Evolutionary conservation across 176 grass and related monocot genomes (phyloP).

Genomic region (Alopecurus myosuroides): DNA sequence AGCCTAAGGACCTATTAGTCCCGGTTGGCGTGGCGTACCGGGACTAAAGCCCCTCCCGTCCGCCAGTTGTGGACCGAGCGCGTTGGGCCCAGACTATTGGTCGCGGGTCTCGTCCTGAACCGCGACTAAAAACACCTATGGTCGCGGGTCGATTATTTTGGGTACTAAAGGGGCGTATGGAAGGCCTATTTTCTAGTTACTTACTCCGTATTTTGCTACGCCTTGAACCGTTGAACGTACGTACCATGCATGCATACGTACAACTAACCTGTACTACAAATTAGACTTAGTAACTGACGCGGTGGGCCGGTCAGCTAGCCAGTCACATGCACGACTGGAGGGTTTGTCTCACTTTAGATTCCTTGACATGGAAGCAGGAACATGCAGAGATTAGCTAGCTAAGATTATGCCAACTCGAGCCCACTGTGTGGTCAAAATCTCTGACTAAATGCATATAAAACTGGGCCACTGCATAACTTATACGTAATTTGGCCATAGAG

Average conservation of each 20-base stretch:
- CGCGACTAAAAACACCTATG: too few relatives aligned
- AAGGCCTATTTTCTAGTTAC: too few relatives aligned
- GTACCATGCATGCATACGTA: not conserved
- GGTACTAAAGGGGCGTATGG: too few relatives aligned
- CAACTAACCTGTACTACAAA: not conserved
- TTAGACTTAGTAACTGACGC: not conserved
- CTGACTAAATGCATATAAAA: not conserved
- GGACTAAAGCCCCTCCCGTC: too few relatives aligned
- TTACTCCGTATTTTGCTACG: too few relatives aligned
- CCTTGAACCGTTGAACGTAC: too few relatives aligned
- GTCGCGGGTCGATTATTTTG: too few relatives aligned
- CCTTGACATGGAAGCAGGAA: slow-evolving; percentile 24
- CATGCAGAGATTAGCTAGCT: slow-evolving; percentile 12
- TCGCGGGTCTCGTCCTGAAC: too few relatives aligned
- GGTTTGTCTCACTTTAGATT: slow-evolving; percentile 33
- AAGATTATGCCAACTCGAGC: not conserved
- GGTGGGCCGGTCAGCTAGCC: not conserved
- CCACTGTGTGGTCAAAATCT: not conserved
- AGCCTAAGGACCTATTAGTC: too few relatives aligned
- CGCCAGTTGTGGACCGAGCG: too few relatives aligned
- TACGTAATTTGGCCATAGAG: not conserved
- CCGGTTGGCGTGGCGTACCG: too few relatives aligned
- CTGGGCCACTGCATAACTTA: not conserved
- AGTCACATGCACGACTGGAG: slow-evolving; percentile 1
- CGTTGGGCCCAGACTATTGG: too few relatives aligned